Percentiles rank a stretch among this genome's conserved stretches.
Conservation (phyloP, 306 rosid species). For the Acmispon strigosus region DNA sequence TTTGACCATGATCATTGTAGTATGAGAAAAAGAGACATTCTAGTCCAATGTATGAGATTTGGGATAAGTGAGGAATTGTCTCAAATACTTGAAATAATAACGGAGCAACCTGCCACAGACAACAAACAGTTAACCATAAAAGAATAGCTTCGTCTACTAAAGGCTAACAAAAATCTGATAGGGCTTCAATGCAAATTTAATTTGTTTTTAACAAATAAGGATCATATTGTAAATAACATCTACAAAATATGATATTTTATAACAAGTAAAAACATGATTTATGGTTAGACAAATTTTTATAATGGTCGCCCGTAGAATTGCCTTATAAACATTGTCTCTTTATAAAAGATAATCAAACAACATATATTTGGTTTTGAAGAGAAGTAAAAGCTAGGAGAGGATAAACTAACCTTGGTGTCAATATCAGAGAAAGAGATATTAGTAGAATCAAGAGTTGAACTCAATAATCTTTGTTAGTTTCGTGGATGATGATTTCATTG, state of each 20-base stretch:
- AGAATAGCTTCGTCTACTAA: background rate
- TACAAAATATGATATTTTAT: too few species aligned
- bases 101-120: slow-evolving; percentile 39
- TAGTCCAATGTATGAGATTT: slow-evolving; percentile 41
- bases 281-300: background rate
- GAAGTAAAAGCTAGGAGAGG: background rate
- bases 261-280: too few species aligned
- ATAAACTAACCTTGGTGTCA: slow-evolving; percentile 12
- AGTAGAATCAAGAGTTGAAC: background rate
- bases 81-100: slow-evolving; percentile 37
- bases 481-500: slow-evolving; percentile 23
- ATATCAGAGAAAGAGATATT: slow-evolving; percentile 24
- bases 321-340: too few species aligned
- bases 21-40: slow-evolving; percentile 48
- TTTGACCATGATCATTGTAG: slow-evolving; percentile 22
- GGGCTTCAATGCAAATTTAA: too few species aligned
- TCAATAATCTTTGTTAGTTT: slow-evolving; percentile 22
- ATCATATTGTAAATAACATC: background rate
- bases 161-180: too few species aligned
- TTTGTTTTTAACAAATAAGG: too few species aligned
- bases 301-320: too few species aligned
- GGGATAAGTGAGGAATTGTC: slow-evolving; percentile 36
- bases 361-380: background rate
- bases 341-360: too few species aligned
- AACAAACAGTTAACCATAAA: background rate